Conservation (phyloP, 2,329 filamentous ascomycete genomes). For the Trichoderma cornu-damae region DNA sequence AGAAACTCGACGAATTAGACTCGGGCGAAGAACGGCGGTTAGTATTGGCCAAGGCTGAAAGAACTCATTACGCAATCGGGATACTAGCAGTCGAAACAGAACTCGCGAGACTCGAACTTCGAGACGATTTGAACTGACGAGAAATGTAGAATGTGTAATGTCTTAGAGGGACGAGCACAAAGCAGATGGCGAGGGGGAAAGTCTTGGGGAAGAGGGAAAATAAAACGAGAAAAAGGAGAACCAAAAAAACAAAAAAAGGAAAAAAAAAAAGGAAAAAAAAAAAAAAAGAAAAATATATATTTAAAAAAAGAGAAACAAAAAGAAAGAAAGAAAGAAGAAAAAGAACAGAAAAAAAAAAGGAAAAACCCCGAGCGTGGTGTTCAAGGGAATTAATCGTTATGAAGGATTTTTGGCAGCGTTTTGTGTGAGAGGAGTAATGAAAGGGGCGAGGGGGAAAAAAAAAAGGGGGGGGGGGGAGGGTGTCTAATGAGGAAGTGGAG, state of each 20-base stretch:
- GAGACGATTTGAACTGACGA: conserved; percentile 16
- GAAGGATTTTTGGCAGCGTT: not conserved
- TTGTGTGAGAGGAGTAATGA: not conserved
- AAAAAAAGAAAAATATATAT: not conserved
- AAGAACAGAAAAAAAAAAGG: not conserved
- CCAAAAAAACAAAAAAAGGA: not conserved
- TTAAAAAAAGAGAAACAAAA: not conserved
- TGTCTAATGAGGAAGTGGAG: not conserved
- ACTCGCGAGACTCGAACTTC: conserved; percentile 56
- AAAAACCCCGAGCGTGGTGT: too few relatives aligned
- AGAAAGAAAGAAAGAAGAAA: not conserved
- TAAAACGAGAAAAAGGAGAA: not conserved
- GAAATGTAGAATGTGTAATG: conserved; percentile 5
- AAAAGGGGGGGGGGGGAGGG: too few relatives aligned
- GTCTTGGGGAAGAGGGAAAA: not conserved
- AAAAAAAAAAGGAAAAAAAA: not conserved
- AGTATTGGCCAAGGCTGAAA: conserved; percentile 57
- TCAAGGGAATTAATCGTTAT: not conserved
- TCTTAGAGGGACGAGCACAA: not conserved
- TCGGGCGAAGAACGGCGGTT: conserved; percentile 43
- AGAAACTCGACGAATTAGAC: conserved; percentile 45
- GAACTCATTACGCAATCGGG: conserved; percentile 71
- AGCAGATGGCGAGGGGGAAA: not conserved
- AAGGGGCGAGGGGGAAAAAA: too few relatives aligned
- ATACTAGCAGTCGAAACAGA: conserved; percentile 74